Percentiles rank a stretch among this genome's conserved stretches.
These are phyloP conservation scores for Hypholoma sublateritium DNA, from an alignment of 768 basidiomycete genomes.

Conservation along the genomic window DNA sequence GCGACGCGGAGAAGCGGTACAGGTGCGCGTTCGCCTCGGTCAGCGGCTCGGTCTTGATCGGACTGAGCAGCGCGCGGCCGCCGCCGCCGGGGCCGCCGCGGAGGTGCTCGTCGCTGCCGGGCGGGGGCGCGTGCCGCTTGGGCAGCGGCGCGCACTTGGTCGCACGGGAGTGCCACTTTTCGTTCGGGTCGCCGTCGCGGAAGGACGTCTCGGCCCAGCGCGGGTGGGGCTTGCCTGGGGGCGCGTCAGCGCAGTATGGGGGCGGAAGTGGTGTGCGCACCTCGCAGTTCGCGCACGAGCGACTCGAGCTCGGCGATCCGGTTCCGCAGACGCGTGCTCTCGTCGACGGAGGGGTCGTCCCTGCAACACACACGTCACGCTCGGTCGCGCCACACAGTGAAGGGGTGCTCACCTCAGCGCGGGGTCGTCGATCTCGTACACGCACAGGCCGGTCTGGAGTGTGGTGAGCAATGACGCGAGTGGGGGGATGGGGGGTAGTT, in stretches of 20 bases:
- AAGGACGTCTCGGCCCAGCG: slow-evolving; percentile 82
- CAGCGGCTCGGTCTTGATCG: slow-evolving; percentile 67
- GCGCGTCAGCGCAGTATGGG: background rate
- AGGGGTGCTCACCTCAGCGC: slow-evolving; percentile 59
- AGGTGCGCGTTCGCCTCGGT: slow-evolving; percentile 52
- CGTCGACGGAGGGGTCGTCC: slow-evolving; percentile 86
- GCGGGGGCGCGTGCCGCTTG: slow-evolving; percentile 21
- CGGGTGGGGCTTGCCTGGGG: slow-evolving; percentile 79
- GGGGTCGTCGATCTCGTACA: slow-evolving; percentile 93
- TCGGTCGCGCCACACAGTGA: background rate
- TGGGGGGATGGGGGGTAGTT: slow-evolving; percentile 20
- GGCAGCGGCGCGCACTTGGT: slow-evolving; percentile 57
- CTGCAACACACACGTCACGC: slow-evolving; percentile 34
- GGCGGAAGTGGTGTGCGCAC: slow-evolving; percentile 32
- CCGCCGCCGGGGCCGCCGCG: slow-evolving; percentile 38
- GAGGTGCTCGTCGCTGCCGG: slow-evolving; percentile 25
- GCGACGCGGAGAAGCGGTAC: slow-evolving; percentile 71
- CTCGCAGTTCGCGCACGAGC: slow-evolving; percentile 84
- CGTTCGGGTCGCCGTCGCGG: slow-evolving; percentile 77
- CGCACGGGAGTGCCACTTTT: slow-evolving; percentile 86
- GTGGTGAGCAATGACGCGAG: slow-evolving; percentile 9
- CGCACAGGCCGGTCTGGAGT: slow-evolving; percentile 84
- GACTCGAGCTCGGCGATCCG: slow-evolving; percentile 93
- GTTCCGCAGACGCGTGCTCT: slow-evolving; percentile 81
- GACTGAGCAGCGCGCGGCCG: slow-evolving; percentile 49